Evolutionary conservation across 2,329 filamentous ascomycete genomes (phyloP).

Genomic region (Thermoascus crustaceus): DNA sequence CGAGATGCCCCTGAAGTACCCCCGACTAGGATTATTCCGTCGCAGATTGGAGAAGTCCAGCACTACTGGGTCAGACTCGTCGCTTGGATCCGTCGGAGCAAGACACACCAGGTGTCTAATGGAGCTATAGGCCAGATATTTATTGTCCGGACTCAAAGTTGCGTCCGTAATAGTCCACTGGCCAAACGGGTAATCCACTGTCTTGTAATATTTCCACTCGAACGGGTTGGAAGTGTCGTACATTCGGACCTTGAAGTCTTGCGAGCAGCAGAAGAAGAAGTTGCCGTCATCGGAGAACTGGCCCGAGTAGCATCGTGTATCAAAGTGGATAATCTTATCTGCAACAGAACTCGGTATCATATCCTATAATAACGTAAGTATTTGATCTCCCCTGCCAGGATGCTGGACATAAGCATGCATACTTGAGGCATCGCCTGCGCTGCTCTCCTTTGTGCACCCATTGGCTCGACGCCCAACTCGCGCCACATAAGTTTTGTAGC

Average conservation of each 20-base stretch:
- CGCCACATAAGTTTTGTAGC: slow-evolving; percentile 67
- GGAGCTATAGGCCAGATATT: slow-evolving; percentile 83
- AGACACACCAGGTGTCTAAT: slow-evolving; percentile 78
- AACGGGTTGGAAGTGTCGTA: slow-evolving; percentile 96
- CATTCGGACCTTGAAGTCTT: slow-evolving; percentile 92
- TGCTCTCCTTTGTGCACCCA: slow-evolving; percentile 50
- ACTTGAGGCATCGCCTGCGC: slow-evolving; percentile 64
- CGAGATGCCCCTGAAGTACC: slow-evolving; percentile 23
- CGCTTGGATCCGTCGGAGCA: slow-evolving; percentile 75
- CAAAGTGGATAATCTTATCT: slow-evolving; percentile 82
- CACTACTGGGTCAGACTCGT: slow-evolving; percentile 68
- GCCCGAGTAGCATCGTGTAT: slow-evolving; percentile 81
- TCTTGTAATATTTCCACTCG: slow-evolving; percentile 93
- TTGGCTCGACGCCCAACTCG: slow-evolving; percentile 63
- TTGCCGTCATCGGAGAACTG: slow-evolving; percentile 96
- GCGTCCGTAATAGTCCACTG: slow-evolving; percentile 97
- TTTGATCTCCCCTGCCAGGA: not conserved
- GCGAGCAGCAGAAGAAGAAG: slow-evolving; percentile 88
- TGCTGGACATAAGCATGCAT: slow-evolving; percentile 13
- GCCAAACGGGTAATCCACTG: slow-evolving; percentile 72
- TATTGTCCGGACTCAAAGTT: slow-evolving; percentile 82
- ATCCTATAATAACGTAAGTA: slow-evolving; percentile 39
- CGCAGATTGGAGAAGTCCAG: slow-evolving; percentile 60
- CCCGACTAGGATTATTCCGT: slow-evolving; percentile 30
- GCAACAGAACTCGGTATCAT: slow-evolving; percentile 70